These are phyloP conservation scores for Sarcodon sp. DNA, from an alignment of 768 basidiomycete species.

Conservation along the genomic window DNA sequence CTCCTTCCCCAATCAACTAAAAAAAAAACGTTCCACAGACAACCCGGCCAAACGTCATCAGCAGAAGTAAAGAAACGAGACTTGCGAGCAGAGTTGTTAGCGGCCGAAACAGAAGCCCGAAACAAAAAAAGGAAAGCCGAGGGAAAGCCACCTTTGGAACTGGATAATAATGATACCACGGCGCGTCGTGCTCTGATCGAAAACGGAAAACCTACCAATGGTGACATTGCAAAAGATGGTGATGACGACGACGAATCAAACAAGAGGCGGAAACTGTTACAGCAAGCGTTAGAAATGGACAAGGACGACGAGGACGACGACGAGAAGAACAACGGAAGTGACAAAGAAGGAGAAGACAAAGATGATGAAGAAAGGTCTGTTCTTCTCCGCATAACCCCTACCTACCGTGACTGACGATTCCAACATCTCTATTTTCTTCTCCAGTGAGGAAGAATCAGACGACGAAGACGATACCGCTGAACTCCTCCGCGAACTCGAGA, in stretches of 20 bases:
- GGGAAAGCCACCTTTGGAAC: slow-evolving; percentile 32
- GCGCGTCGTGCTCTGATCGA: neutral
- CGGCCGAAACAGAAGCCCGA: slow-evolving; percentile 76
- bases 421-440: slow-evolving; percentile 11
- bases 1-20: neutral
- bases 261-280: slow-evolving; percentile 80
- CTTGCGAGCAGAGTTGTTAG: slow-evolving; percentile 69
- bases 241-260: slow-evolving; percentile 50
- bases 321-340: slow-evolving; percentile 9
- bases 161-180: slow-evolving; percentile 27
- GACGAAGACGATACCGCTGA: slow-evolving; percentile 92
- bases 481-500: slow-evolving; percentile 91
- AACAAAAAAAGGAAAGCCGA: slow-evolving; percentile 91
- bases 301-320: slow-evolving; percentile 81
- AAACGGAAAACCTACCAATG: slow-evolving; percentile 7
- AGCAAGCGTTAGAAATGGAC: slow-evolving; percentile 80
- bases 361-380: slow-evolving; percentile 36
- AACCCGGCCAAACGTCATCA: slow-evolving; percentile 81
- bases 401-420: neutral
- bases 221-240: slow-evolving; percentile 15
- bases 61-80: slow-evolving; percentile 71
- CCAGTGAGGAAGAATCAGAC: slow-evolving; percentile 35
- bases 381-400: neutral
- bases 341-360: slow-evolving; percentile 22
- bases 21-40: slow-evolving; percentile 27